Base-by-base conservation (phyloP, 371 early-diverging fungal genomes). In the Actinomortierella ambigua region DNA sequence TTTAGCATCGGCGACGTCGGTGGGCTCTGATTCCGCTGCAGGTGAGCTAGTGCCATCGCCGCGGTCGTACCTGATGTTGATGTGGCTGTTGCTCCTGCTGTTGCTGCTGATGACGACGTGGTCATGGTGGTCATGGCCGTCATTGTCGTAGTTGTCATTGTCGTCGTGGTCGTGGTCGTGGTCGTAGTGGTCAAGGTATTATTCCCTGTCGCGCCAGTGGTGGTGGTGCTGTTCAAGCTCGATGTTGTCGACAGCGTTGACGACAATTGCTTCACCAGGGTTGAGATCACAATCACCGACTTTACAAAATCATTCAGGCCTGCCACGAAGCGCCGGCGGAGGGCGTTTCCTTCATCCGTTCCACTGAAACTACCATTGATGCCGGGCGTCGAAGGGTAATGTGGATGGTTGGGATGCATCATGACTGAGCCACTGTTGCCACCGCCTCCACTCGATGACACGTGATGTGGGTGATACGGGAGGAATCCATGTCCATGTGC, bases 251-350 rank as follows among this genome's bases (percentile, higher is more conserved):
- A 6, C 7, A 42, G n/a, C 13, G 46, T 59, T 3, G 61, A 53
- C 15, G 71, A 71, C 0, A 71, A 55, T 24, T 71, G 66, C 14
- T 55, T 49, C 6, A 71, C 56, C 13, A 71, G 55, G 3, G 66
- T 65, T 14, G 71, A 71, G 18, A 71, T 71, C 23, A 59, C 62
- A 17, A 71, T 56, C 18, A 71, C 71, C 2, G 71, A 61, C 47
- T 61, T 71, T 2, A 66, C 66, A 44, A 71, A 71, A 22, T 71
- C 71, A 24, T 63, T 71, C 15, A 71, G 48, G 13, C 71, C 63
- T 62, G 65, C 44, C 2, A 63, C 71, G 22, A 71, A 65, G 4
- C 71, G 66, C n/a, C 66, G 54, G 14, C 63, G 54, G 5, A 71
- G 66, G 9, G 61, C 41, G 22, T 47, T 59, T 40, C 57, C 1